Evolutionary conservation across 495 filamentous ascomycete genomes (phyloP), one percentile per base, ranked within the genome.

Genomic region (Lentithecium fluviatile): DNA sequence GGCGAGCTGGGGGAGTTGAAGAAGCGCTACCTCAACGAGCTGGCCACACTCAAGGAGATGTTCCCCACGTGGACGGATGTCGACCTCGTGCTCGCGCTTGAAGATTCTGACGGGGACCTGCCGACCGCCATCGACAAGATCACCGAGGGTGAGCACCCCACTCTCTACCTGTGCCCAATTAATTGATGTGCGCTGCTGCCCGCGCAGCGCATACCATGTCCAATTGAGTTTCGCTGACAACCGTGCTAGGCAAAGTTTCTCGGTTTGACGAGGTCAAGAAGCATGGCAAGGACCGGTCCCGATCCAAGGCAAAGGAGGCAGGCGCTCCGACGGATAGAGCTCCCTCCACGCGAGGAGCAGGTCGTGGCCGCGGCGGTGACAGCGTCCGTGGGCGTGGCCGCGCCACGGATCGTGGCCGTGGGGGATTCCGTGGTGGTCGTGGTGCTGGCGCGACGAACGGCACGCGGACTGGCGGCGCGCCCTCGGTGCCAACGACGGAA

Each of bases 241-340:
- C 51, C 42, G 36, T 49, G 46, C 26, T 69, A 97, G 93, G 93
- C 64, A 86, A 85, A 56, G 88, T 96, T 66, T 85, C 91, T 62
- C 91, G 93, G 79, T 99, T 95, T 88, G 89, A 86, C 60, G 91
- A 96, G 75, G 91, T 97, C 70, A 90, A 93, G 77, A 96, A 95
- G 81, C n/a, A n/a, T n/a, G 87, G 85, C 71, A 89, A 91, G 75
- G 89, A 94, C 70, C 80, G 89, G 63, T 80, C 83, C 66, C 86
- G 85, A 62, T 83, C 93, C 51, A 99, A 96, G 80, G 76, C 81
- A 58, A 92, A 95, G 78, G 88, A 94, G 56, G 71, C 80, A 45
- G 54, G 64, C 36, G 62, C 58, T 36, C 68, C 78, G 13, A 74
- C 81, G 34, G 79, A 77, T 51, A 78, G 47, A 40, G 32, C 83